phyloP scores from a whole-genome alignment of 208 protist species.

The Trypanosoma avium region DNA sequence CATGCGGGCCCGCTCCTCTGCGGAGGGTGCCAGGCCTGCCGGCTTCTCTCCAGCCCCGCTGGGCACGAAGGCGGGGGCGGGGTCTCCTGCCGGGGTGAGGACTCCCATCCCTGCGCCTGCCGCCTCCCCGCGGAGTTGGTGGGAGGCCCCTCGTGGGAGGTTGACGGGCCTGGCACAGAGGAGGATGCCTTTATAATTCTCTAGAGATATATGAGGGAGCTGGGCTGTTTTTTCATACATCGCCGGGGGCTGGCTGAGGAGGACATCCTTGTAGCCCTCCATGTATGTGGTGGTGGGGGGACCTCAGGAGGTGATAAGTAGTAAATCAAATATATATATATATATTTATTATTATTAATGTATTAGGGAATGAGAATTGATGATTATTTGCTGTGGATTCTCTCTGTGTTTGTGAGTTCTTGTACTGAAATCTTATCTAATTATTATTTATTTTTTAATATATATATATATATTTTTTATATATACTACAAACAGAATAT shows the following conservation, averaged over 20 bases:
- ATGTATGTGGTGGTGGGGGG: no score
- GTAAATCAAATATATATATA: no score
- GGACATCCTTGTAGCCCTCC: slow-evolving; percentile 90
- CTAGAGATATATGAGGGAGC: slow-evolving; percentile 52
- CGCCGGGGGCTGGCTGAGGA: slow-evolving; percentile 81
- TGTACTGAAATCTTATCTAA: no score
- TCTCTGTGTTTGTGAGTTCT: not conserved
- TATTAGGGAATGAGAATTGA: no score
- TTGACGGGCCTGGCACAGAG: slow-evolving; percentile 75
- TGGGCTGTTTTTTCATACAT: slow-evolving; percentile 58
- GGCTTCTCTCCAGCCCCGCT: slow-evolving; percentile 49
- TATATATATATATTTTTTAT: no score
- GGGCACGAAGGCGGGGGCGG: slow-evolving; percentile 55
- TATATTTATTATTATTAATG: no score
- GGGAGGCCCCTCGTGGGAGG: slow-evolving; percentile 21
- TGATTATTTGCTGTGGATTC: no score
- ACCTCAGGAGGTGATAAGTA: no score
- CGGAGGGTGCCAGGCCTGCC: slow-evolving; percentile 64
- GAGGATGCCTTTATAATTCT: slow-evolving; percentile 93
- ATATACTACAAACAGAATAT: no score
- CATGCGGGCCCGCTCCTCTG: slow-evolving; percentile 45
- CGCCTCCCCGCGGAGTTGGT: slow-evolving; percentile 20
- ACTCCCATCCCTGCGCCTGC: not conserved
- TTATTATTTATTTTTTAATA: no score
- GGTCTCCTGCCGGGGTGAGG: slow-evolving; percentile 5